Base-by-base conservation (phyloP, 2,329 filamentous ascomycete species). In the Exophiala xenobiotica region DNA sequence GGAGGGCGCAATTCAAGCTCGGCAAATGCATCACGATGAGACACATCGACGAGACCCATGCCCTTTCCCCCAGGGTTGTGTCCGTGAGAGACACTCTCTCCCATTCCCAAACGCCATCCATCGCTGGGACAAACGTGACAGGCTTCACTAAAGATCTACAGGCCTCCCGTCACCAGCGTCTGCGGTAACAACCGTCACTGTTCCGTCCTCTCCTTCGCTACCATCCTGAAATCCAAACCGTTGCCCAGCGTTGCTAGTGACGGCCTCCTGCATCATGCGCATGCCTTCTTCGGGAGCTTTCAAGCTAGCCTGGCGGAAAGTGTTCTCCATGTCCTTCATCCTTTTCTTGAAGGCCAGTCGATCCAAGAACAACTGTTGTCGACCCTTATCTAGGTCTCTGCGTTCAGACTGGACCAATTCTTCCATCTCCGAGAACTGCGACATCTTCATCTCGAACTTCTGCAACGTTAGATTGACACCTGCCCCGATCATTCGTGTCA, bases 381-480 rank as follows among this genome's bases (percentile, higher is more conserved):
- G 84, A 33, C 88, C 89, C 51, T 91, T 83, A 71, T 99, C 93
- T 18, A 99, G 78, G 70, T 99, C 93, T 54, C 91, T 83, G 53
- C 92, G 86, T 74, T 99, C 93, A 4, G 91, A 90, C 63, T 95
- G 88, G 44, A 99, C 78, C 38, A 96, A 86, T 14, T 88, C 81
- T 71, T 99, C 93, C 80, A 99, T 91, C 69, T 99, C 93, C 63
- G 88, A 87, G 72, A 99, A 99, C 68, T 97, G 95, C 65, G 90
- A 86, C 53, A 99, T 79, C 73, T 99, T 99, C 63, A 97, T 77
- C 71, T 97, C 90, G 56, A 97, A 84, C 73, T 99, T 99, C 67
- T 96, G 87, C 26, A 97, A 77, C n/a, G 89, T 92, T 9, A 95
- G 79, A 67, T 99, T 99, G 46, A 96, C 89, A 0, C 90, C 90